These are phyloP conservation scores for Crucibulum laeve DNA, from an alignment of 768 basidiomycete species.

Conservation along the genomic window DNA sequence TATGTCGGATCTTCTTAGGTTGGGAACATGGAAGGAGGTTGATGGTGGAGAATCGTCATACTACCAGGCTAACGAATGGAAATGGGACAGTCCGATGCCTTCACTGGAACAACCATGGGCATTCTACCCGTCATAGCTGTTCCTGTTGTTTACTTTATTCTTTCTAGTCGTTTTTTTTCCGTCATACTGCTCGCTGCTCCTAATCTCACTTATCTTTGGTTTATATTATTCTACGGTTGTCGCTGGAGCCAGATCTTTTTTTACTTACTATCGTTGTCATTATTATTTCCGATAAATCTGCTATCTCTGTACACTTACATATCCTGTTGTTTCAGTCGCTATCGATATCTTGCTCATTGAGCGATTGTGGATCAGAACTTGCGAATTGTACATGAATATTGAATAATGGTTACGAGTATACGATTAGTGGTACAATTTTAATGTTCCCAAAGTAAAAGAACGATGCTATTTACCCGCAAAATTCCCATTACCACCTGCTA, in stretches of 20 bases:
- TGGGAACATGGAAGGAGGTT: constrained; percentile 64
- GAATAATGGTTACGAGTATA: background rate
- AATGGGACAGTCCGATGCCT: constrained; percentile 70
- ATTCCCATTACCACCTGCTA: background rate
- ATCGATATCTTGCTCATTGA: constrained; percentile 41
- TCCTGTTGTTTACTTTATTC: constrained; percentile 29
- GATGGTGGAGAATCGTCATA: constrained; percentile 74
- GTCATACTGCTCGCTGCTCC: constrained; percentile 8
- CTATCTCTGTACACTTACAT: constrained; percentile 22
- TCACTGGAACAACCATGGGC: constrained; percentile 70
- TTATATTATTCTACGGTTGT: constrained; percentile 27
- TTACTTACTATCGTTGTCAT: constrained; percentile 25
- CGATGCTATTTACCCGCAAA: background rate
- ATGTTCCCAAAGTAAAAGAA: too few species aligned
- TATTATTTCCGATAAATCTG: constrained; percentile 14
- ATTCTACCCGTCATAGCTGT: constrained; percentile 52
- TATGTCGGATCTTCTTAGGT: constrained; percentile 45
- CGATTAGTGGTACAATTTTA: too few species aligned
- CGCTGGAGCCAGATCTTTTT: constrained; percentile 32
- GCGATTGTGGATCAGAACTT: background rate
- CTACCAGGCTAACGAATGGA: constrained; percentile 60
- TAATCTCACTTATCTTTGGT: constrained; percentile 18
- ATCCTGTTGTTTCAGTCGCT: constrained; percentile 61
- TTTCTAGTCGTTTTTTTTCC: constrained; percentile 16
- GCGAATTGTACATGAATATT: background rate